phyloP scores from a whole-genome alignment of 345 rosid species.

The Boechera retrofracta region DNA sequence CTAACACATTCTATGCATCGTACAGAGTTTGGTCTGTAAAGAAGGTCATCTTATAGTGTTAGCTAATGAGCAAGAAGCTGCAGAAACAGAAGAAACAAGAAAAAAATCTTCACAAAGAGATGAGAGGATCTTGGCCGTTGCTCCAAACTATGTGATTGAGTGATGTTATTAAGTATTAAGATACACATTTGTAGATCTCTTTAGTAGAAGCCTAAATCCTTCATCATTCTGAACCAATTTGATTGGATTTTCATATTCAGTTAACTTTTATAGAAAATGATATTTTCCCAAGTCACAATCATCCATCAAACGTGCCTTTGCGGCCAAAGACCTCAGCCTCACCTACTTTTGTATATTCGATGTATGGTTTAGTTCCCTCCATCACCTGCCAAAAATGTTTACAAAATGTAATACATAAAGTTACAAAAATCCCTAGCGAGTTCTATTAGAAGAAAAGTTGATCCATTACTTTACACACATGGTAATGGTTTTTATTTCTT shows the following conservation, averaged over 20 bases:
- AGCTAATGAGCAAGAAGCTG: conserved; percentile 66
- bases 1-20: conserved; percentile 16
- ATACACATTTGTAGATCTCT: conserved; percentile 5
- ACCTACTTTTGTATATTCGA: no score
- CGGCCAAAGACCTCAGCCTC: no score
- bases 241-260: not conserved
- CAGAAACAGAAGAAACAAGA: conserved; percentile 55
- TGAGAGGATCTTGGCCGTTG: conserved; percentile 82
- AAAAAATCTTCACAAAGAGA: conserved; percentile 59
- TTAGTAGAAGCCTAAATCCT: not conserved
- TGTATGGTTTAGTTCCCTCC: no score
- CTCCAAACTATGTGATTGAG: conserved; percentile 83
- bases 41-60: conserved; percentile 89
- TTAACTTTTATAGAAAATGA: not conserved
- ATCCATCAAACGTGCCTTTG: no score
- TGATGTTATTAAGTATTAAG: conserved; percentile 42
- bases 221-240: conserved; percentile 9
- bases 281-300: not conserved
- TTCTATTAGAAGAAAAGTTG: no score
- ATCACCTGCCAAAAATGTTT: no score
- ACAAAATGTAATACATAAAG: no score
- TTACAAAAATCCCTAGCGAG: no score
- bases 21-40: conserved; percentile 83
- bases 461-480: no score
- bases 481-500: no score